These are phyloP conservation scores for Bipolaris zeicola DNA, from an alignment of 2,329 filamentous ascomycete genomes.

Conservation along the genomic window DNA sequence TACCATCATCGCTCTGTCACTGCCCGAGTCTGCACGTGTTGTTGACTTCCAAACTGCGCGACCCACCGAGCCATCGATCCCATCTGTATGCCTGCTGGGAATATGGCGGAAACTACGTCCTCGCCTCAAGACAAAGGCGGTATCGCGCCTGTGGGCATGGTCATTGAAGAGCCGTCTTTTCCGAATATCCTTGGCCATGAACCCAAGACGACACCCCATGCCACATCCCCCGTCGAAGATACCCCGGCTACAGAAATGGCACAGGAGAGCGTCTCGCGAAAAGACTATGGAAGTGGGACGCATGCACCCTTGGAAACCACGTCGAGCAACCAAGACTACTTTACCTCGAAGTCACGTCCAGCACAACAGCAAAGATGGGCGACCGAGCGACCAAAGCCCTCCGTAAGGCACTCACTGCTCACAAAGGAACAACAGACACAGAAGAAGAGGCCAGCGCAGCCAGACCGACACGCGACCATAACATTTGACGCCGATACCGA, in stretches of 20 bases:
- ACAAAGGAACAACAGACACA: slow-evolving; percentile 23
- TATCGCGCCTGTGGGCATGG: slow-evolving; percentile 26
- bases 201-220: not conserved
- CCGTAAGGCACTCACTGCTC: slow-evolving; percentile 28
- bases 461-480: slow-evolving; percentile 31
- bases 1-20: slow-evolving; percentile 10
- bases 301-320: not conserved
- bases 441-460: slow-evolving; percentile 17
- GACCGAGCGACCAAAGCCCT: slow-evolving; percentile 40
- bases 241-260: not conserved
- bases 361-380: slow-evolving; percentile 33
- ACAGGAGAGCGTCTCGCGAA: not conserved
- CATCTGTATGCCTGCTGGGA: not conserved
- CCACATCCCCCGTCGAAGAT: not conserved
- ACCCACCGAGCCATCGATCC: not conserved
- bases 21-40: not conserved
- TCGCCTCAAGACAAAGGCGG: slow-evolving; percentile 10
- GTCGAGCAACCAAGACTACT: slow-evolving; percentile 1
- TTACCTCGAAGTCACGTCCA: slow-evolving; percentile 22
- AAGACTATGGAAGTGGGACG: not conserved
- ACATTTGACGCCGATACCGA: slow-evolving; percentile 40
- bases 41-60: slow-evolving; percentile 1
- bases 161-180: slow-evolving; percentile 32
- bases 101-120: slow-evolving; percentile 26
- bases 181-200: slow-evolving; percentile 25